These are phyloP conservation scores for Gossypium gossypioides DNA, from an alignment of 441 rosid species.

Conservation along the genomic window DNA sequence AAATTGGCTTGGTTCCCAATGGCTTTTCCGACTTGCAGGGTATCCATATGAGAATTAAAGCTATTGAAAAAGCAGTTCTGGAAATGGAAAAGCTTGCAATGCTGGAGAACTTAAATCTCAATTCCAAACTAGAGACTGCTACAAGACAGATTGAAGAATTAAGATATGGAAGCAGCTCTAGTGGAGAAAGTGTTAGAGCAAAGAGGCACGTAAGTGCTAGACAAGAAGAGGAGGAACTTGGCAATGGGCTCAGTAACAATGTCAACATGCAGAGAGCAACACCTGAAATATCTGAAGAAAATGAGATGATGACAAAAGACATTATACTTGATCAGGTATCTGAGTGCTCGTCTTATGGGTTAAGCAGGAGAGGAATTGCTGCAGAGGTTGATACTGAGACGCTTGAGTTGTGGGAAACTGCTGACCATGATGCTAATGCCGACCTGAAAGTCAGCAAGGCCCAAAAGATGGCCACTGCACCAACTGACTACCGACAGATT, in stretches of 20 bases:
- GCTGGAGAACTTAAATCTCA: constrained; percentile 35
- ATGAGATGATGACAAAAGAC: constrained; percentile 72
- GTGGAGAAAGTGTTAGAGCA: constrained; percentile 18
- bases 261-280: constrained; percentile 27
- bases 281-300: constrained; percentile 37
- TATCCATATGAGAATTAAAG: constrained; percentile 46
- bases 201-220: constrained; percentile 24
- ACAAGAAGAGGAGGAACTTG: constrained; percentile 18
- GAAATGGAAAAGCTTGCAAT: constrained; percentile 48
- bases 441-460: constrained; percentile 36
- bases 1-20: constrained; percentile 14
- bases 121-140: constrained; percentile 44
- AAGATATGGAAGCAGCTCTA: constrained; percentile 29
- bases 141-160: constrained; percentile 45
- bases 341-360: constrained; percentile 71
- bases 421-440: constrained; percentile 32
- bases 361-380: constrained; percentile 51
- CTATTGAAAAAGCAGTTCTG: constrained; percentile 49
- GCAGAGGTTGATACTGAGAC: constrained; percentile 41
- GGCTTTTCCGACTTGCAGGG: constrained; percentile 41
- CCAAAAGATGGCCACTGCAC: constrained; percentile 17
- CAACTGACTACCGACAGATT: constrained; percentile 17
- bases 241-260: constrained; percentile 12
- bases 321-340: constrained; percentile 86
- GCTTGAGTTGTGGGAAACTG: constrained; percentile 57